Conservation (phyloP, 1,139 yeast genomes). For the Candida labiduridarum region DNA sequence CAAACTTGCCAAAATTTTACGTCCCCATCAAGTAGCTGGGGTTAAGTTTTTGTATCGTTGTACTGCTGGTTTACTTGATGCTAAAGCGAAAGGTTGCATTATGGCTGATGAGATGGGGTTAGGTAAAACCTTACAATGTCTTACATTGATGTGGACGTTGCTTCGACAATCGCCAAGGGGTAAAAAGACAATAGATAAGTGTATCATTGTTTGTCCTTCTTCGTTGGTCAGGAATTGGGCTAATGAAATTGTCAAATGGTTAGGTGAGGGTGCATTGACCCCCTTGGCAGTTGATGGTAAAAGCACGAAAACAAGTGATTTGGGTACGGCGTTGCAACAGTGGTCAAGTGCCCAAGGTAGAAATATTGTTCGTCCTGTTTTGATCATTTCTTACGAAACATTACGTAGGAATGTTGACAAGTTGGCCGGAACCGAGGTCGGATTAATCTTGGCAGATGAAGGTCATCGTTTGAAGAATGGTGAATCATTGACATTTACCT, state of each 20-base stretch:
- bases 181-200: constrained; percentile 78
- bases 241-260: constrained; percentile 92
- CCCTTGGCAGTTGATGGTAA: constrained; percentile 95
- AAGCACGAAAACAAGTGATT: constrained; percentile 64
- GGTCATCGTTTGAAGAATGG: constrained; percentile 96
- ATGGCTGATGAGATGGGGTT: constrained; percentile 99
- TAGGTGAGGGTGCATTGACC: constrained; percentile 86
- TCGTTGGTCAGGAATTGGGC: constrained; percentile 97
- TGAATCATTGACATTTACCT: constrained; percentile 89
- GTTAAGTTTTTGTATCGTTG: constrained; percentile 88
- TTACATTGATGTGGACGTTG: constrained; percentile 91
- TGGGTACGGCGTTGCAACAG: constrained; percentile 67
- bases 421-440: constrained; percentile 78
- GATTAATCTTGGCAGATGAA: constrained; percentile 90
- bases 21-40: constrained; percentile 98
- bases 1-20: constrained; percentile 70
- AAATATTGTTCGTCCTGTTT: constrained; percentile 87
- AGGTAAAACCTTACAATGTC: constrained; percentile 93
- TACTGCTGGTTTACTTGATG: constrained; percentile 85
- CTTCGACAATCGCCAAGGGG: constrained; percentile 91
- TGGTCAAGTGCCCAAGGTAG: constrained; percentile 94
- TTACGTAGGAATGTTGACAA: constrained; percentile 82
- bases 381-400: constrained; percentile 95
- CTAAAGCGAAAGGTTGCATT: constrained; percentile 91
- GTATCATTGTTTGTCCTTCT: constrained; percentile 95